Percentiles rank a stretch among this genome's conserved stretches.
phyloP scores from a whole-genome alignment of 768 basidiomycete species.

The Zangia roseola region DNA sequence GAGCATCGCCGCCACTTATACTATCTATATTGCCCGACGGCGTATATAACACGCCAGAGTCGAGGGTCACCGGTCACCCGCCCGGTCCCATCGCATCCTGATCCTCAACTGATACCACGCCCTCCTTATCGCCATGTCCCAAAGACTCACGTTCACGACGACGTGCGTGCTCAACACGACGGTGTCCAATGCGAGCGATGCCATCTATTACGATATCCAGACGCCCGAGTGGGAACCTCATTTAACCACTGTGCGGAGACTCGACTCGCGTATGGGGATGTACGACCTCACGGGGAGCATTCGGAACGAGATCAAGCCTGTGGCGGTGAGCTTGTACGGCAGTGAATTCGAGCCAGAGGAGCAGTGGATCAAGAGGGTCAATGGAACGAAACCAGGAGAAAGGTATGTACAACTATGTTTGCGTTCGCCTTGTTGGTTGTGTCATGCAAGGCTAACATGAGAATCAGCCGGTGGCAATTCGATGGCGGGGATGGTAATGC shows the following conservation, averaged over 20 bases:
- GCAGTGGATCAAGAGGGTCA: slow-evolving; percentile 31
- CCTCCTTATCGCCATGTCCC: slow-evolving; percentile 15
- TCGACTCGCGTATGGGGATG: slow-evolving; percentile 29
- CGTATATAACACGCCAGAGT: too few species aligned
- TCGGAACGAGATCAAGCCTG: slow-evolving; percentile 31
- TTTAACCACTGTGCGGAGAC: slow-evolving; percentile 34
- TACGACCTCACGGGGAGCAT: slow-evolving; percentile 34
- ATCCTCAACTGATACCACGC: too few species aligned
- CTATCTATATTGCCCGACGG: too few species aligned
- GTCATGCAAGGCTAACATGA: background rate
- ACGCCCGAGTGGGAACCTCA: slow-evolving; percentile 38
- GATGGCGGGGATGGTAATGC: slow-evolving; percentile 22
- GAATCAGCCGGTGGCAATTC: slow-evolving; percentile 23
- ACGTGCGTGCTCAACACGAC: slow-evolving; percentile 37
- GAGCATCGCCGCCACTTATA: too few species aligned
- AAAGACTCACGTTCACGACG: slow-evolving; percentile 39
- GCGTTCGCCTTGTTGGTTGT: background rate
- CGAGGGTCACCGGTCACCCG: too few species aligned
- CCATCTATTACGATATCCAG: slow-evolving; percentile 40
- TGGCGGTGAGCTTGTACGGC: slow-evolving; percentile 31
- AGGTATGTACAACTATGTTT: slow-evolving; percentile 6
- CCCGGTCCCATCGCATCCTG: too few species aligned
- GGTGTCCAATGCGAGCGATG: slow-evolving; percentile 37
- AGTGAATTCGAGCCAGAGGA: slow-evolving; percentile 25
- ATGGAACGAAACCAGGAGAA: slow-evolving; percentile 11